These are phyloP conservation scores for Saitozyma sp. DNA, from an alignment of 768 basidiomycete genomes.

Conservation along the genomic window DNA sequence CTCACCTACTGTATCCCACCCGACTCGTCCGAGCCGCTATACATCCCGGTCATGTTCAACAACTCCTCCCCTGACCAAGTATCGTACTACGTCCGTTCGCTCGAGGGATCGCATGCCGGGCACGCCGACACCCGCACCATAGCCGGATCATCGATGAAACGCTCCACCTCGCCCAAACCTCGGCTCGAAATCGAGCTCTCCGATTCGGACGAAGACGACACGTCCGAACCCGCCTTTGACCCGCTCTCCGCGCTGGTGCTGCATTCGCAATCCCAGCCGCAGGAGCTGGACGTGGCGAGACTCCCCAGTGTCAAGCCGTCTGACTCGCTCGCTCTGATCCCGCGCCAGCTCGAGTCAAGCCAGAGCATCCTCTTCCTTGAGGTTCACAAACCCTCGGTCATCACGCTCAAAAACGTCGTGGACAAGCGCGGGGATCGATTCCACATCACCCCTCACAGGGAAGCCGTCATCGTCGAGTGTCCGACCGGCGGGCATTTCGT, in stretches of 20 bases:
- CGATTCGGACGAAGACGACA: conserved; percentile 37
- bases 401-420: conserved; percentile 72
- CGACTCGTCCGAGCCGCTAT: conserved; percentile 57
- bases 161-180: conserved; percentile 13
- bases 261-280: background rate
- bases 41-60: conserved; percentile 83
- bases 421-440: conserved; percentile 73
- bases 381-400: conserved; percentile 68
- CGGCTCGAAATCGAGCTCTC: conserved; percentile 31
- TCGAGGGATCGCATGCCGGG: conserved; percentile 53
- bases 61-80: conserved; percentile 76
- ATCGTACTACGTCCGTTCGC: conserved; percentile 70
- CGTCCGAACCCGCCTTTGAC: conserved; percentile 23
- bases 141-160: conserved; percentile 28
- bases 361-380: conserved; percentile 74
- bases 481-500: conserved; percentile 68
- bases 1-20: conserved; percentile 72
- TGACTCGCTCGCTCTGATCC: conserved; percentile 53
- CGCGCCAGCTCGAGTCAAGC: conserved; percentile 63
- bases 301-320: conserved; percentile 42
- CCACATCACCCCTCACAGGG: conserved; percentile 62
- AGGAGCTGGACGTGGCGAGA: conserved; percentile 28
- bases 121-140: conserved; percentile 24
- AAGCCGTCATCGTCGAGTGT: conserved; percentile 76
- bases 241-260: conserved; percentile 32